Conservation (phyloP, 768 basidiomycete species). For the Leccinum incarnatum region DNA sequence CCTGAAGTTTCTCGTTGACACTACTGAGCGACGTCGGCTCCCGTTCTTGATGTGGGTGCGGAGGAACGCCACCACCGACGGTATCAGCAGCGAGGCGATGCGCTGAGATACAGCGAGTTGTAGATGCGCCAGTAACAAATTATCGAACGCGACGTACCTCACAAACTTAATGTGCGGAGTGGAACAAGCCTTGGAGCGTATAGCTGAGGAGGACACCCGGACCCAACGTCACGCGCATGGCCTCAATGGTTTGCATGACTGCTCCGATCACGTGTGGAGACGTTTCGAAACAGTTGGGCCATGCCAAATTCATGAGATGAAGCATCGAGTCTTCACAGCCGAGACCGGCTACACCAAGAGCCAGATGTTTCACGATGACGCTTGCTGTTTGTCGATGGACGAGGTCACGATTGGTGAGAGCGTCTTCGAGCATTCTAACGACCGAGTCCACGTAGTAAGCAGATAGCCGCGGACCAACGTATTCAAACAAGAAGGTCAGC, state of each 20-base stretch:
- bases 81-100: conserved; percentile 35
- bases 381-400: conserved; percentile 98
- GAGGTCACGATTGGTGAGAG: conserved; percentile 95
- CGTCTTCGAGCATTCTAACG: conserved; percentile 97
- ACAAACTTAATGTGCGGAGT: conserved; percentile 93
- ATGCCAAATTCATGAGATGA: conserved; percentile 96
- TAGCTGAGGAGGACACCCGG: conserved; percentile 92
- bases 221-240: conserved; percentile 94
- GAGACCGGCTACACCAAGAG: conserved; percentile 93
- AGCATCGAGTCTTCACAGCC: conserved; percentile 98
- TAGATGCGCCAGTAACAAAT: conserved; percentile 88
- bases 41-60: conserved; percentile 10
- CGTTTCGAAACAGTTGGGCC: conserved; percentile 99
- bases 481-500: conserved; percentile 98
- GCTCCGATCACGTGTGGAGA: conserved; percentile 97
- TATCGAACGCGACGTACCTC: conserved; percentile 57
- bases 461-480: conserved; percentile 88
- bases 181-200: conserved; percentile 92
- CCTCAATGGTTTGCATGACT: conserved; percentile 97
- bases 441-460: conserved; percentile 97
- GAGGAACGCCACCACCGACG: conserved; percentile 1
- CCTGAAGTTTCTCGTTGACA: conserved; percentile 26
- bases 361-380: conserved; percentile 97
- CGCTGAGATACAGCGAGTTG: conserved; percentile 90
- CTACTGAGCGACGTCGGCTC: conserved; percentile 22